Evolutionary conservation across 2,329 filamentous ascomycete species (phyloP).

Genomic region (Colletotrichum scovillei): DNA sequence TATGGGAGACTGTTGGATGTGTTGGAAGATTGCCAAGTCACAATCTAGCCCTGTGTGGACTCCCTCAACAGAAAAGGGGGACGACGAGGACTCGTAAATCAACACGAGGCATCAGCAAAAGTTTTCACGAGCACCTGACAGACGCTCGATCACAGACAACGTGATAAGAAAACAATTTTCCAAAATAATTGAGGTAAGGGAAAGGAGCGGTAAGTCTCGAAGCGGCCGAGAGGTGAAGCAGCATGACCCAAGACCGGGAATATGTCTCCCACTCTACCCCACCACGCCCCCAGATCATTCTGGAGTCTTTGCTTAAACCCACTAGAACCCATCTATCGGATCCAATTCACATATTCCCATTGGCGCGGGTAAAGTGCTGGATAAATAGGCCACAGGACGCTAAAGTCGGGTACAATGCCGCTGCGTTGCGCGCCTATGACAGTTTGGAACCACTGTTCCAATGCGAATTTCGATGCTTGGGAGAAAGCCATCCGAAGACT

Average conservation of each 20-base stretch:
- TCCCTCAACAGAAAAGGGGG: constrained; percentile 12
- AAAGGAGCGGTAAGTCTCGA: constrained; percentile 25
- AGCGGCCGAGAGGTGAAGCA: neutral
- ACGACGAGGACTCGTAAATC: neutral
- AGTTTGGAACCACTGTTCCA: neutral
- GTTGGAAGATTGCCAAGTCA: neutral
- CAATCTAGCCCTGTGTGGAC: neutral
- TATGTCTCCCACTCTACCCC: neutral
- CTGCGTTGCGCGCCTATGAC: constrained; percentile 35
- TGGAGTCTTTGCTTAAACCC: neutral
- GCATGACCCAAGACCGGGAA: constrained; percentile 6
- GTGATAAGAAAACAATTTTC: neutral
- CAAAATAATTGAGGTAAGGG: neutral
- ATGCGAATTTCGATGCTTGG: neutral
- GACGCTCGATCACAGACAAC: neutral
- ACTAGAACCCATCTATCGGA: constrained; percentile 27
- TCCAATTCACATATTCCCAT: constrained; percentile 9
- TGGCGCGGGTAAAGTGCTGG: constrained; percentile 34
- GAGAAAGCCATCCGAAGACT: neutral
- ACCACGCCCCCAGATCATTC: constrained; percentile 12
- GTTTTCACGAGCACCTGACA: constrained; percentile 16
- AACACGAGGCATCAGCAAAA: constrained; percentile 3
- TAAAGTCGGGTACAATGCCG: constrained; percentile 25
- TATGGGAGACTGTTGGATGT: neutral
- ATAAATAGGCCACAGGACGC: constrained; percentile 28